These are phyloP conservation scores for Daldinia eschscholtzii DNA, from an alignment of 2,329 filamentous ascomycete species.

Conservation along the genomic window DNA sequence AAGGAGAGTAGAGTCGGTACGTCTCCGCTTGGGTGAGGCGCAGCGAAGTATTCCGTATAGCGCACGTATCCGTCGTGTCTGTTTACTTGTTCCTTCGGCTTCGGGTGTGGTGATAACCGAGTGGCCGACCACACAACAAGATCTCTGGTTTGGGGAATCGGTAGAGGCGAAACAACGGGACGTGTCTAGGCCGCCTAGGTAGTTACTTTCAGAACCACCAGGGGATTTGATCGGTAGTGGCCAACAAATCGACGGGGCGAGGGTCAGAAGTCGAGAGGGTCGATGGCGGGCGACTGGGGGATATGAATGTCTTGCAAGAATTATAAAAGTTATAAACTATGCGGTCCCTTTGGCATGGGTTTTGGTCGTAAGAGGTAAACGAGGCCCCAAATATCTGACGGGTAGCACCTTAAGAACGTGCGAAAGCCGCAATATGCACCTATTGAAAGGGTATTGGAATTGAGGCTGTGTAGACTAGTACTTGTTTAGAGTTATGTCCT, in stretches of 20 bases:
- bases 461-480: slow-evolving; percentile 33
- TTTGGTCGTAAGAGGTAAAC: slow-evolving; percentile 27
- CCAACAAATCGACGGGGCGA: slow-evolving; percentile 12
- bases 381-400: slow-evolving; percentile 3
- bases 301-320: slow-evolving; percentile 35
- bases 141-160: slow-evolving; percentile 11
- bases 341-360: slow-evolving; percentile 37
- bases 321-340: slow-evolving; percentile 38
- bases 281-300: slow-evolving; percentile 11
- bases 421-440: slow-evolving; percentile 14
- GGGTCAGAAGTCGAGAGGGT: slow-evolving; percentile 13
- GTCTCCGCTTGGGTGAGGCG: slow-evolving; percentile 35
- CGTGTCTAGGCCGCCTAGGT: slow-evolving; percentile 27
- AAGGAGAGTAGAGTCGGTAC: slow-evolving; percentile 18
- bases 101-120: slow-evolving; percentile 5
- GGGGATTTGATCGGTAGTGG: slow-evolving; percentile 12
- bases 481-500: slow-evolving; percentile 26
- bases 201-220: slow-evolving; percentile 15
- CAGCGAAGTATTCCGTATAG: slow-evolving; percentile 27
- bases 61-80: slow-evolving; percentile 10
- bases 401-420: not conserved
- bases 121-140: slow-evolving; percentile 19
- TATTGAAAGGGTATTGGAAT: slow-evolving; percentile 1
- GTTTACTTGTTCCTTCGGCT: slow-evolving; percentile 18
- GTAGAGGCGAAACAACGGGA: slow-evolving; percentile 18